A percentile compares a stretch with the other conserved stretches of the same genome.
phyloP scores from a whole-genome alignment of 305 asterid species.

The Solanum aculeatissimum region DNA sequence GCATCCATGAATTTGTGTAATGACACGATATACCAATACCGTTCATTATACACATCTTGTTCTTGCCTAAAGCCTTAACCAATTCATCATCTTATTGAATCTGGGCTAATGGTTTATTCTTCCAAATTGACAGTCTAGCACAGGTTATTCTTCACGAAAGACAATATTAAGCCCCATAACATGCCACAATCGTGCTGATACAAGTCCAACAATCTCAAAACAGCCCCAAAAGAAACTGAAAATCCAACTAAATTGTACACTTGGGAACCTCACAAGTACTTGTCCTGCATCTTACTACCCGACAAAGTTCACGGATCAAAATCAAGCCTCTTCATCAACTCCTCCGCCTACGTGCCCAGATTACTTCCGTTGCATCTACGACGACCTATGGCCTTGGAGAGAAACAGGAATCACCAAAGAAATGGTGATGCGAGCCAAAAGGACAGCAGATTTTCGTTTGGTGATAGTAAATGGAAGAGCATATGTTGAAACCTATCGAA shows the following conservation, averaged over 20 bases:
- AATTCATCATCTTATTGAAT: neutral
- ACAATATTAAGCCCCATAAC: slow-evolving; percentile 11
- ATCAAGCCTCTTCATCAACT: neutral
- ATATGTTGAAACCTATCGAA: slow-evolving; percentile 39
- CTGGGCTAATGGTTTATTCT: neutral
- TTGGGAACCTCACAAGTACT: slow-evolving; percentile 9
- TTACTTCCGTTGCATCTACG: slow-evolving; percentile 78
- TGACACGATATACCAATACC: neutral
- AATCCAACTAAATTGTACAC: slow-evolving; percentile 57
- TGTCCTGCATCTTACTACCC: slow-evolving; percentile 74
- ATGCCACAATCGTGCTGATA: neutral
- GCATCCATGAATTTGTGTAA: neutral
- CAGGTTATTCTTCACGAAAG: slow-evolving; percentile 20
- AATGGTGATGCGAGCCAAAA: slow-evolving; percentile 58
- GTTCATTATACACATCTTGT: neutral
- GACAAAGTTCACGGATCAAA: slow-evolving; percentile 8
- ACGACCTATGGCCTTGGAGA: slow-evolving; percentile 89
- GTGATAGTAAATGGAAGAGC: slow-evolving; percentile 60
- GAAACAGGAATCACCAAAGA: slow-evolving; percentile 64
- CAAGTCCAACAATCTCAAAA: slow-evolving; percentile 1
- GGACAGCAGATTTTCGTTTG: slow-evolving; percentile 65
- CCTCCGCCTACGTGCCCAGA: slow-evolving; percentile 48
- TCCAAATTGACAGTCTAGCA: slow-evolving; percentile 31
- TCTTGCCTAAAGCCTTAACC: neutral
- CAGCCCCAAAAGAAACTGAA: slow-evolving; percentile 18